Percentiles rank a stretch among this genome's conserved stretches.
Evolutionary conservation across 2,329 filamentous ascomycete genomes (phyloP).

Genomic region (Aspergillus udagawae): DNA sequence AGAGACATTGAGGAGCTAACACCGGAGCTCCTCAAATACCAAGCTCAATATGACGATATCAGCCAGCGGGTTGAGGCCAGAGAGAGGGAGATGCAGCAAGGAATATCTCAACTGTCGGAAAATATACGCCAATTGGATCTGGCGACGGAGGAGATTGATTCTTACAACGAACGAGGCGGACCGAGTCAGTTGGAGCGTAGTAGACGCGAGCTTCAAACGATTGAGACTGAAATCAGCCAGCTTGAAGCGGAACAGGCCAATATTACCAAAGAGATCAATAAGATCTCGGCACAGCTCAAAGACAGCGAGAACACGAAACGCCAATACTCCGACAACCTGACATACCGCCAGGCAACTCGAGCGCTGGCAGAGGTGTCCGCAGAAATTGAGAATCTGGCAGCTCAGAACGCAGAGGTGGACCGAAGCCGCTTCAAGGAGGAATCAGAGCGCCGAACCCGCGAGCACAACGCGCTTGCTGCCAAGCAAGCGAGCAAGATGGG

Average conservation of each 20-base stretch:
- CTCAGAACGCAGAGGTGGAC: conserved; percentile 77
- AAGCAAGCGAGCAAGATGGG: conserved; percentile 72
- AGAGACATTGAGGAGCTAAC: conserved; percentile 68
- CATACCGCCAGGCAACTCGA: conserved; percentile 71
- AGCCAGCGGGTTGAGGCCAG: conserved; percentile 66
- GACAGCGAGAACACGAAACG: conserved; percentile 80
- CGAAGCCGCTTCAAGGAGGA: conserved; percentile 70
- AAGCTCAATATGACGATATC: conserved; percentile 72
- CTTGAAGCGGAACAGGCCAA: conserved; percentile 65
- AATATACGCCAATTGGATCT: conserved; percentile 74
- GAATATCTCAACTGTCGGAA: conserved; percentile 66
- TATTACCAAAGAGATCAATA: conserved; percentile 68
- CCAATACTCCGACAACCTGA: conserved; percentile 83
- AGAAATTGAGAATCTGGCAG: conserved; percentile 71
- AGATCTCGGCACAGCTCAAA: conserved; percentile 69
- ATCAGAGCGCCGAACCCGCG: conserved; percentile 62
- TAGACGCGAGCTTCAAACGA: conserved; percentile 61
- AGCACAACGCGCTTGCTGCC: conserved; percentile 66
- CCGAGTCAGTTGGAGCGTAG: conserved; percentile 66
- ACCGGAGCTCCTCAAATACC: conserved; percentile 71
- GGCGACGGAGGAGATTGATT: conserved; percentile 71
- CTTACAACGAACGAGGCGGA: conserved; percentile 74
- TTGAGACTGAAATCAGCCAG: conserved; percentile 63
- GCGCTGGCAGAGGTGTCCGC: conserved; percentile 62
- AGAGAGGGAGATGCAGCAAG: conserved; percentile 67